Percentiles rank a stretch among this genome's conserved stretches.
phyloP scores from a whole-genome alignment of 306 rosid species.

The Astragalus membranaceus region DNA sequence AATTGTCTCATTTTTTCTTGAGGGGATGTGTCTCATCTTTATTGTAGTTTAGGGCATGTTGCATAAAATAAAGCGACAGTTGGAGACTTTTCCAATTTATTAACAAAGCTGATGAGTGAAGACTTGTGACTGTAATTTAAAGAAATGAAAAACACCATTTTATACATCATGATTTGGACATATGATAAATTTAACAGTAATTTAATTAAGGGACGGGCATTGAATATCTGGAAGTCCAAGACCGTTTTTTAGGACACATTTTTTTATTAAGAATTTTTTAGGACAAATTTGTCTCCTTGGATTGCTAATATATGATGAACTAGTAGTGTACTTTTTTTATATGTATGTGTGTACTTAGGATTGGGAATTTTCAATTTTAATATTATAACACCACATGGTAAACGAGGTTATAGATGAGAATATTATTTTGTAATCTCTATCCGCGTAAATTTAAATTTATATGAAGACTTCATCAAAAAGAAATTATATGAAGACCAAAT shows the following conservation, averaged over 20 bases:
- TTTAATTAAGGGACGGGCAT: background rate
- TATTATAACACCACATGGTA: too few species aligned
- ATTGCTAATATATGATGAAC: too few species aligned
- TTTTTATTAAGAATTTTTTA: too few species aligned
- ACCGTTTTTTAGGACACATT: background rate
- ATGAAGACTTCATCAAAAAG: too few species aligned
- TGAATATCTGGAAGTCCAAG: background rate
- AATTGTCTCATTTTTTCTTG: background rate
- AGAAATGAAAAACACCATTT: background rate
- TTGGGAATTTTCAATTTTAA: too few species aligned
- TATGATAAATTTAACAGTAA: background rate
- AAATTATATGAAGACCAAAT: too few species aligned
- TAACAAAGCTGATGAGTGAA: background rate
- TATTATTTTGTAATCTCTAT: too few species aligned
- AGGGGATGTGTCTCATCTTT: background rate
- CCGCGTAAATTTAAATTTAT: too few species aligned
- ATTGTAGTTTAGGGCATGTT: constrained; percentile 1
- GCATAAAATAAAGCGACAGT: background rate
- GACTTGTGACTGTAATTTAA: background rate
- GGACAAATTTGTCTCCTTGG: background rate
- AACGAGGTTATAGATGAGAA: too few species aligned
- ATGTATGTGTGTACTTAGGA: too few species aligned
- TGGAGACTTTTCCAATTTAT: constrained; percentile 14
- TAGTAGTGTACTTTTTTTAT: too few species aligned
- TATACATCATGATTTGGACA: background rate